Base-by-base conservation (phyloP, 495 filamentous ascomycete species). In the Annulohypoxylon nitens region DNA sequence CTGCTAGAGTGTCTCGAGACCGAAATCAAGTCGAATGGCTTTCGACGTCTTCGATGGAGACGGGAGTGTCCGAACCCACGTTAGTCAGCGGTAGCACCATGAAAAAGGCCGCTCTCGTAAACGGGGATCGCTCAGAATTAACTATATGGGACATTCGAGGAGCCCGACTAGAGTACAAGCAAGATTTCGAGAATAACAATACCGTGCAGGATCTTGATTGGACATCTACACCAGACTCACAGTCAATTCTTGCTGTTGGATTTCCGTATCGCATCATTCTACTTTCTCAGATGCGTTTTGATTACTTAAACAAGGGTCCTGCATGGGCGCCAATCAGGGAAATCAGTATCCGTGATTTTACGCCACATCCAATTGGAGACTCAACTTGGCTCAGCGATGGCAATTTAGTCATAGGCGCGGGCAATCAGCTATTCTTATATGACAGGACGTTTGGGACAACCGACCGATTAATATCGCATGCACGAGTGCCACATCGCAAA, bases 111-210 rank as follows among this genome's bases (percentile, higher is more conserved):
- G 95, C 94, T 3, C 81, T 97, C 4, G 93, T 97, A 43, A 91
- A 95, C 76, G 80, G 88, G 7, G 81, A 84, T 20, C 88, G 90
- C 57, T 93, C 91, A n/a, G 88, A 89, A 58, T 79, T 98, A 64
- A 96, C 93, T 0, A 97, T 98, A 61, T 98, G 95, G 95, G 94
- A 97, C 77, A 92, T 92, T 4, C 88, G 90, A 71, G 93, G 91
- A 54, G 89, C 89, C 1, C 91, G 93, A 76, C 83, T 98, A 2
- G 95, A 98, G 79, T 94, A 92, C 77, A 85, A 90, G 61, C 88
- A 94, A 64, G 85, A 88, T 48, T 96, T 93, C 72, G 88, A 91
- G 64, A 83, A 85, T 20, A 84, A 90, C 67, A 93, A 97, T 66
- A 87, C 87, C 14, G 95, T 98, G 37, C 86, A 89, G 70, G 95